Percentiles rank a stretch among this genome's conserved stretches.
These are phyloP conservation scores for Moricandia arvensis DNA, from an alignment of 345 rosid genomes.

Conservation along the genomic window DNA sequence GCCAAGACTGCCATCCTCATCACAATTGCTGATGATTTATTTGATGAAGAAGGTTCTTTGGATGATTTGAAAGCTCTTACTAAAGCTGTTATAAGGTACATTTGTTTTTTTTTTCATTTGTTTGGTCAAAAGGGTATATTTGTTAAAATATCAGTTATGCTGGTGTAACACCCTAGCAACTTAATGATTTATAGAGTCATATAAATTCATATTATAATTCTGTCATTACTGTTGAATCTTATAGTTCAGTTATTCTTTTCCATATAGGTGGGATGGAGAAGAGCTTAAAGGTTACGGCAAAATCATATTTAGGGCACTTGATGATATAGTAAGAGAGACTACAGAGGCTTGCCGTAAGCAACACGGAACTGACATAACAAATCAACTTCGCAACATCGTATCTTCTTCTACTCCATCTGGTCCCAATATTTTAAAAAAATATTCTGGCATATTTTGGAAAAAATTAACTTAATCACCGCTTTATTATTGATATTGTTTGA, in stretches of 20 bases:
- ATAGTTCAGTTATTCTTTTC: background rate
- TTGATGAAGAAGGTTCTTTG: constrained; percentile 53
- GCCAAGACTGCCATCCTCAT: constrained; percentile 51
- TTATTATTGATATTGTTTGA: background rate
- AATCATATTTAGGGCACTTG: constrained; percentile 56
- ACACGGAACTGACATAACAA: constrained; percentile 42
- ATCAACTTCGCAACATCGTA: constrained; percentile 46
- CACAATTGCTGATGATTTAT: constrained; percentile 70
- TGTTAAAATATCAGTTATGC: background rate
- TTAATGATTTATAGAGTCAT: background rate
- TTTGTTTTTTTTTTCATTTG: too few species aligned
- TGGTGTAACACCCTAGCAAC: background rate
- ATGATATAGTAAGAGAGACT: constrained; percentile 40
- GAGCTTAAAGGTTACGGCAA: constrained; percentile 47
- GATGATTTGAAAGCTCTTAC: constrained; percentile 48
- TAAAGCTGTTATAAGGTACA: constrained; percentile 50
- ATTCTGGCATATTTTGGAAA: background rate
- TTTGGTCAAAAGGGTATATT: background rate
- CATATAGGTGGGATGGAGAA: constrained; percentile 53
- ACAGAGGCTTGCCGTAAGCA: constrained; percentile 27
- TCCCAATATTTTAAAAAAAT: background rate
- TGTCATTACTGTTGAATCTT: too few species aligned
- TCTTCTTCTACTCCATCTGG: background rate
- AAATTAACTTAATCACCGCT: background rate
- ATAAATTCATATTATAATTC: background rate